phyloP scores from a whole-genome alignment of 139 green algal genomes.

The Chlamydomonas incerta region DNA sequence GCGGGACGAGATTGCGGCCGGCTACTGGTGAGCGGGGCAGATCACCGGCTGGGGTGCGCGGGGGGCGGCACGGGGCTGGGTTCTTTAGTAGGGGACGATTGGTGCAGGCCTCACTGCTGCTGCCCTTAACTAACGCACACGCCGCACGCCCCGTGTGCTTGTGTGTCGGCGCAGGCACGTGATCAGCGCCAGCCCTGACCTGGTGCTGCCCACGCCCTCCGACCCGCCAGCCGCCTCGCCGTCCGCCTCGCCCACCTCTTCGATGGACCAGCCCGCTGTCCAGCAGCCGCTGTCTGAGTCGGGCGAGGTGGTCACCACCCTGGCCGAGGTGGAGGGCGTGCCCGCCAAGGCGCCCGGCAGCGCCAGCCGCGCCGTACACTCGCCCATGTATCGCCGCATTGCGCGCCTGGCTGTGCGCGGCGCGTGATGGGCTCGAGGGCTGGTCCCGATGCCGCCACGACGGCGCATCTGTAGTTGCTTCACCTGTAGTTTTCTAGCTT shows the following conservation, averaged over 20 bases:
- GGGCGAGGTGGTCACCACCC: not conserved
- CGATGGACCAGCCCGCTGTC: not conserved
- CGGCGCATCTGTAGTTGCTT: too few species aligned
- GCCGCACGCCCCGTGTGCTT: too few species aligned
- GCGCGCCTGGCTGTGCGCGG: slow-evolving; percentile 25
- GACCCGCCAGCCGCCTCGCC: not conserved
- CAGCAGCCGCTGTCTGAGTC: not conserved
- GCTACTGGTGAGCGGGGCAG: slow-evolving; percentile 51
- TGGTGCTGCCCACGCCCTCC: slow-evolving; percentile 35
- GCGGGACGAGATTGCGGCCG: slow-evolving; percentile 40
- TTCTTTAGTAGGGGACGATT: too few species aligned
- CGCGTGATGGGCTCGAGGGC: not conserved
- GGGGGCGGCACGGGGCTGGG: too few species aligned
- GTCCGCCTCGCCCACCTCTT: not conserved
- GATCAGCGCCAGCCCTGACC: slow-evolving; percentile 45
- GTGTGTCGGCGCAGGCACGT: not conserved
- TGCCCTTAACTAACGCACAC: too few species aligned
- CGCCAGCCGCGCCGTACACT: not conserved
- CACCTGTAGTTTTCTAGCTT: too few species aligned
- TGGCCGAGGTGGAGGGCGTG: too few species aligned
- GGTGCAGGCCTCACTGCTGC: too few species aligned
- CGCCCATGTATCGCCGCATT: slow-evolving; percentile 26
- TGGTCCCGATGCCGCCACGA: too few species aligned
- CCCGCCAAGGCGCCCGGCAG: not conserved
- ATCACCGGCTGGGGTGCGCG: too few species aligned